A percentile compares a stretch with the other conserved stretches of the same genome.
Conservation (phyloP, 2,329 filamentous ascomycete species). For the Neofusicoccum umdonicola region DNA sequence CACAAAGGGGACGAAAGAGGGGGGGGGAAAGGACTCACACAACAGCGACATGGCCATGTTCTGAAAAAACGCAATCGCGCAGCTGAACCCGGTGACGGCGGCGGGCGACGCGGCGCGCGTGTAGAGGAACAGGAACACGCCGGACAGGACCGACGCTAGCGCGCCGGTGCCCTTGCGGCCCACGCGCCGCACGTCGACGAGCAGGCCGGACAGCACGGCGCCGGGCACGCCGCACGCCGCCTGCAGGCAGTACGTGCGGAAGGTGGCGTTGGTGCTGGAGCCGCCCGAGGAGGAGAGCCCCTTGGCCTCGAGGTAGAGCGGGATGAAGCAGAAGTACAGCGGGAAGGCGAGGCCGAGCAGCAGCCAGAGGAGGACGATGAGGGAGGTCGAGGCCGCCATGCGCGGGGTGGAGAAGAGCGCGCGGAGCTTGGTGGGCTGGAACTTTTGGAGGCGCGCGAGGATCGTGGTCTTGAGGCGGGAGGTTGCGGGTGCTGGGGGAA, state of each 20-base stretch:
- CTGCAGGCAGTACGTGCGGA: constrained; percentile 56
- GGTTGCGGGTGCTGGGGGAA: not conserved
- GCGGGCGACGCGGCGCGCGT: constrained; percentile 50
- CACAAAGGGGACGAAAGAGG: too few species aligned
- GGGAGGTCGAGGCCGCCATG: constrained; percentile 32
- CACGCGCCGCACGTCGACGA: constrained; percentile 28
- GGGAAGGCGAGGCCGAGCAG: constrained; percentile 48
- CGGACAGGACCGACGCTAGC: constrained; percentile 44
- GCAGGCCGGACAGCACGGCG: constrained; percentile 45
- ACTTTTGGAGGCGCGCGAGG: constrained; percentile 25
- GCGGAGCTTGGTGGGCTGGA: constrained; percentile 27
- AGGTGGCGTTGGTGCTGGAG: constrained; percentile 43
- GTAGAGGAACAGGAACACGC: constrained; percentile 45
- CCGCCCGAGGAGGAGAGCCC: constrained; percentile 40
- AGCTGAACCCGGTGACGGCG: constrained; percentile 64
- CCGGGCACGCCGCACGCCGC: constrained; percentile 52
- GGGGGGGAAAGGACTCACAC: not conserved
- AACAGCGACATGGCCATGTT: constrained; percentile 62
- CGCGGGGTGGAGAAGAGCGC: constrained; percentile 40
- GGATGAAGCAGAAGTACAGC: constrained; percentile 52
- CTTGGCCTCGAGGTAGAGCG: constrained; percentile 54
- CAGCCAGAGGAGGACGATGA: constrained; percentile 43
- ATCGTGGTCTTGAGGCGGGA: constrained; percentile 32
- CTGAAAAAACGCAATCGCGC: constrained; percentile 67
- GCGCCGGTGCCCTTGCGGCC: constrained; percentile 48